phyloP scores from a whole-genome alignment of 768 basidiomycete species.

The Favolaschia claudopus region DNA sequence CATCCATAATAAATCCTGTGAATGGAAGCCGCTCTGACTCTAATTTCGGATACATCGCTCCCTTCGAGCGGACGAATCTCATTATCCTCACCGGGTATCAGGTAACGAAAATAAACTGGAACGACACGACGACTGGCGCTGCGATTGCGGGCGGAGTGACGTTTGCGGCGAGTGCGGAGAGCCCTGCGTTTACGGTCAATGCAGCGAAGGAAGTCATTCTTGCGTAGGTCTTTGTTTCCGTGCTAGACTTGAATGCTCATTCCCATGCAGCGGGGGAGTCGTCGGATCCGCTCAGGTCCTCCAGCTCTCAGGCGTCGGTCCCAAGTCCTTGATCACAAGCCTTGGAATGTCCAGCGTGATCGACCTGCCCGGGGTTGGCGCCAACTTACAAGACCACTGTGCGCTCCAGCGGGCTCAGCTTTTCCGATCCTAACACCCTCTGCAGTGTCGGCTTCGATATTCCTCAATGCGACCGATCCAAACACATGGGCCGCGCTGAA shows the following conservation, averaged over 20 bases:
- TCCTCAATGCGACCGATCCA: constrained; percentile 19
- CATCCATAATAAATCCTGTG: constrained; percentile 24
- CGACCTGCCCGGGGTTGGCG: constrained; percentile 25
- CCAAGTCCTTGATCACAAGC: constrained; percentile 13
- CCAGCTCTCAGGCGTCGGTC: constrained; percentile 25
- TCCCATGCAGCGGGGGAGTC: constrained; percentile 16
- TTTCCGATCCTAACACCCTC: background rate
- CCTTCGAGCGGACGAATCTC: constrained; percentile 18
- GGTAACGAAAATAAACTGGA: constrained; percentile 25
- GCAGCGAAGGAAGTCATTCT: constrained; percentile 28
- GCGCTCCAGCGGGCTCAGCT: too few species aligned
- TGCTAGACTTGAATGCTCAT: background rate
- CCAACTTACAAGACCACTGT: constrained; percentile 27
- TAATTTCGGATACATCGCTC: constrained; percentile 25
- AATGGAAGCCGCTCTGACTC: constrained; percentile 28
- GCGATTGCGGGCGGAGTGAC: constrained; percentile 26
- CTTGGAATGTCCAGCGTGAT: constrained; percentile 21
- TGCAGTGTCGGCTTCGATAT: constrained; percentile 12
- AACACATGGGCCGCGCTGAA: constrained; percentile 26
- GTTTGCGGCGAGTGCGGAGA: constrained; percentile 17
- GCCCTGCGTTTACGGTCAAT: constrained; percentile 17
- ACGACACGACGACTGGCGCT: constrained; percentile 16
- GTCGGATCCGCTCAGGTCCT: constrained; percentile 25
- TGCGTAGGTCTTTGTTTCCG: constrained; percentile 10
- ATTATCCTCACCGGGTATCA: constrained; percentile 27